Evolutionary conservation across 164 flowering plant species (phyloP).

Genomic region (Pachysandra terminalis): DNA sequence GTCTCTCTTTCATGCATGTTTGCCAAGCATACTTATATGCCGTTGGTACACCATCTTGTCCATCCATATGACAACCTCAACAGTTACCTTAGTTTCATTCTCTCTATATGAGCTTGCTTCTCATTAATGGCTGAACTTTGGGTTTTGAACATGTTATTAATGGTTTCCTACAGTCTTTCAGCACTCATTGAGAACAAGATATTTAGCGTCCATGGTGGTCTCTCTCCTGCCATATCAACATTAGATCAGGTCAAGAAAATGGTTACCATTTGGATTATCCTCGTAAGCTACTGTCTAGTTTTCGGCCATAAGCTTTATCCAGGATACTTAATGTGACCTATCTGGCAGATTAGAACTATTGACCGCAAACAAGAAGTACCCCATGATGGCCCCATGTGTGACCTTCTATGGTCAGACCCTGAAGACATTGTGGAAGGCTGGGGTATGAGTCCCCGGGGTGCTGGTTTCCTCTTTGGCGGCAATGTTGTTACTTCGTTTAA

Average conservation of each 20-base stretch:
- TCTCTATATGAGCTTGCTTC: background rate
- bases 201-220: slow-evolving; percentile 98
- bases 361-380: slow-evolving; percentile 99
- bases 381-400: slow-evolving; percentile 99
- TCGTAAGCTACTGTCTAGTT: slow-evolving; percentile 1
- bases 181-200: slow-evolving; percentile 96
- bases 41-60: slow-evolving; percentile 1
- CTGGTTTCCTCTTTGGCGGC: slow-evolving; percentile 95
- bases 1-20: background rate
- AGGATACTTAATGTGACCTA: slow-evolving; percentile 1
- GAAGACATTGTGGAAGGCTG: slow-evolving; percentile 98
- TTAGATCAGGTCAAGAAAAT: slow-evolving; percentile 76
- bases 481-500: slow-evolving; percentile 84
- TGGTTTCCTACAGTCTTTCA: slow-evolving; percentile 60
- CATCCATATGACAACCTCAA: background rate
- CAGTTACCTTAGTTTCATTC: slow-evolving; percentile 1
- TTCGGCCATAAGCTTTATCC: background rate
- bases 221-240: slow-evolving; percentile 90
- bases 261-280: background rate
- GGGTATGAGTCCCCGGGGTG: slow-evolving; percentile 99
- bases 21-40: background rate
- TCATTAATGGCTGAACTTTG: background rate
- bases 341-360: slow-evolving; percentile 80
- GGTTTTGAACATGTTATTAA: slow-evolving; percentile 8
- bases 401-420: slow-evolving; percentile 98